These are phyloP conservation scores for Colletotrichum tanaceti DNA, from an alignment of 2,329 filamentous ascomycete genomes.

Conservation along the genomic window DNA sequence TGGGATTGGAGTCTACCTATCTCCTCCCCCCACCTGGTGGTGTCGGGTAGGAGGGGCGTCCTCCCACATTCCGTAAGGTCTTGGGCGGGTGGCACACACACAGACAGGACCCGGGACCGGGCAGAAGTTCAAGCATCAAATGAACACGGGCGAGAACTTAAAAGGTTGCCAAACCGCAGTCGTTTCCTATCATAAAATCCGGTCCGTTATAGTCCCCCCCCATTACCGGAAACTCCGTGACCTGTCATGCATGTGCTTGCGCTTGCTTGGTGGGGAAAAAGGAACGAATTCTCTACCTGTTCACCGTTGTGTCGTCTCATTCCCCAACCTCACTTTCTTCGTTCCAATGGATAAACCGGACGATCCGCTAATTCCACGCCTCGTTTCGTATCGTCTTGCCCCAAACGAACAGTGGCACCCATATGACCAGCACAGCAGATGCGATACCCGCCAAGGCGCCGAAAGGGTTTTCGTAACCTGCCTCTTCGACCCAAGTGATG, in stretches of 20 bases:
- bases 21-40: constrained; percentile 8
- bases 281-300: neutral
- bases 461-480: constrained; percentile 63
- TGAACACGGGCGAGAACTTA: neutral
- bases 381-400: constrained; percentile 60
- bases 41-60: constrained; percentile 18
- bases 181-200: neutral
- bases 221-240: neutral
- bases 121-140: neutral
- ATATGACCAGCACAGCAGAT: constrained; percentile 58
- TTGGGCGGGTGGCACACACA: constrained; percentile 4
- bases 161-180: constrained; percentile 6
- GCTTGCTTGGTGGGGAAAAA: neutral
- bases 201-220: neutral
- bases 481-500: constrained; percentile 65
- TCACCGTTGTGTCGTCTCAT: constrained; percentile 45
- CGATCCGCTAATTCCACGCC: constrained; percentile 61
- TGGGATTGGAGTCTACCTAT: constrained; percentile 1
- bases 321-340: constrained; percentile 67
- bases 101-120: neutral
- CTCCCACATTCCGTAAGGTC: constrained; percentile 33
- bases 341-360: constrained; percentile 61
- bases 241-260: neutral
- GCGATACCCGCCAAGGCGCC: constrained; percentile 69
- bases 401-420: constrained; percentile 64